A percentile compares a stretch with the other conserved stretches of the same genome.
Conservation (phyloP, 176 grass and related monocot species). For the Carex myosuroides region DNA sequence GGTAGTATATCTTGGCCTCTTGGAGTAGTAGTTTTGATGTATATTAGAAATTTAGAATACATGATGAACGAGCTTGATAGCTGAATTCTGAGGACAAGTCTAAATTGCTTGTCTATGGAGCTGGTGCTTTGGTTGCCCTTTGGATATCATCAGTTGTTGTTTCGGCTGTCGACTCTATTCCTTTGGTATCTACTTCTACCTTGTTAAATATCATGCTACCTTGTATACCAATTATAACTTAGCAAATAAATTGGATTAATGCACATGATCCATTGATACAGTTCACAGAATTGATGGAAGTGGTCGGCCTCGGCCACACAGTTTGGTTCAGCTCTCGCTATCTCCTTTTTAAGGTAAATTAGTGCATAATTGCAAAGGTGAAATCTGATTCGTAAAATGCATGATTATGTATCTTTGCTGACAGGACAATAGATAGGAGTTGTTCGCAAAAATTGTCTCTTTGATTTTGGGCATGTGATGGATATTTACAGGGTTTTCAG, state of each 20-base stretch:
- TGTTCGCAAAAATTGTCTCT: constrained; percentile 32
- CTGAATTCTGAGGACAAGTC: constrained; percentile 38
- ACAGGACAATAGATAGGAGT: constrained; percentile 61
- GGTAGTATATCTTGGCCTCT: neutral
- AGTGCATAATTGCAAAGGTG: neutral
- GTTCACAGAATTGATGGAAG: constrained; percentile 72
- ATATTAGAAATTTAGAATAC: neutral
- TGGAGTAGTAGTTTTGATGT: neutral
- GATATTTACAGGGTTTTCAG: neutral
- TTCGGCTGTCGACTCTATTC: constrained; percentile 66
- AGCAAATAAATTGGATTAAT: constrained; percentile 5
- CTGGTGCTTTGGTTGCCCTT: constrained; percentile 40
- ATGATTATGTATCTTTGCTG: neutral
- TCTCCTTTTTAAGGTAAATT: constrained; percentile 50
- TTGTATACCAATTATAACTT: neutral
- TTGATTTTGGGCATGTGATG: neutral
- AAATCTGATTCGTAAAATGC: neutral
- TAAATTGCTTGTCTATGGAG: constrained; percentile 40
- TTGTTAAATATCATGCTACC: neutral
- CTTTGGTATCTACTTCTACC: constrained; percentile 52
- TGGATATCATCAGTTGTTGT: constrained; percentile 54
- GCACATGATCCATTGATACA: constrained; percentile 18
- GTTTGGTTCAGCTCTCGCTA: constrained; percentile 45
- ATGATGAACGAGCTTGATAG: neutral
- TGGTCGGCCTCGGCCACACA: constrained; percentile 44